Conservation (phyloP, 139 green algal genomes). For the Chlorella sp. region DNA sequence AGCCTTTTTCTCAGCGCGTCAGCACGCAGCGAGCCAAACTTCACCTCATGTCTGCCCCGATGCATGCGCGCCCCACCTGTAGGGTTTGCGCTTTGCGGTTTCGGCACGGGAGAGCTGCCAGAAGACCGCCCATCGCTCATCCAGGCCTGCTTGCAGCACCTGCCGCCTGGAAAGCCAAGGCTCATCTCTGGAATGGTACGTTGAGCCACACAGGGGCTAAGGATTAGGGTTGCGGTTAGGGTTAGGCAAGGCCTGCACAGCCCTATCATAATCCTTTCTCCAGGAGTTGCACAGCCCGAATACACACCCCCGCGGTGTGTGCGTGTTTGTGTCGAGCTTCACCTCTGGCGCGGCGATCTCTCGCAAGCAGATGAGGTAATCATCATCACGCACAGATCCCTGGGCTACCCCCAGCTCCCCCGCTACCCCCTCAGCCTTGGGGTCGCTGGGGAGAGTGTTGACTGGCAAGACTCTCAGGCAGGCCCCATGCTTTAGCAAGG, state of each 20-base stretch:
- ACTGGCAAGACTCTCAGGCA: background rate
- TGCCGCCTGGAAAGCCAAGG: constrained; percentile 39
- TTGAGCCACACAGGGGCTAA: background rate
- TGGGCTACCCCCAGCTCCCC: background rate
- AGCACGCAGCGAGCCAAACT: too few relatives aligned
- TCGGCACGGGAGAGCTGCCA: constrained; percentile 57
- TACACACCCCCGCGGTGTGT: background rate
- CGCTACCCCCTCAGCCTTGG: background rate
- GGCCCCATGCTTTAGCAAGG: background rate
- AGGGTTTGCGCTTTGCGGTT: constrained; percentile 54
- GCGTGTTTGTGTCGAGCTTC: background rate
- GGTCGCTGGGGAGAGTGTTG: background rate
- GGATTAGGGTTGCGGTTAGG: background rate
- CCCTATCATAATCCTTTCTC: background rate
- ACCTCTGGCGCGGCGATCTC: background rate
- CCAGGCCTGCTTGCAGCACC: constrained; percentile 15
- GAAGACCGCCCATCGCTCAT: constrained; percentile 30
- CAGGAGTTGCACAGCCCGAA: background rate
- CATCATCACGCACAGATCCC: background rate
- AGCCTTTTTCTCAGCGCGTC: too few relatives aligned
- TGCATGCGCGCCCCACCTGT: background rate
- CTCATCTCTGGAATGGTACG: constrained; percentile 31
- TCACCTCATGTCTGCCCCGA: background rate
- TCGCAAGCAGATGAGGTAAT: background rate
- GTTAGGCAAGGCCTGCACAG: too few relatives aligned